Conservation (phyloP, 805 yeast species). For the Candida peoriensis region DNA sequence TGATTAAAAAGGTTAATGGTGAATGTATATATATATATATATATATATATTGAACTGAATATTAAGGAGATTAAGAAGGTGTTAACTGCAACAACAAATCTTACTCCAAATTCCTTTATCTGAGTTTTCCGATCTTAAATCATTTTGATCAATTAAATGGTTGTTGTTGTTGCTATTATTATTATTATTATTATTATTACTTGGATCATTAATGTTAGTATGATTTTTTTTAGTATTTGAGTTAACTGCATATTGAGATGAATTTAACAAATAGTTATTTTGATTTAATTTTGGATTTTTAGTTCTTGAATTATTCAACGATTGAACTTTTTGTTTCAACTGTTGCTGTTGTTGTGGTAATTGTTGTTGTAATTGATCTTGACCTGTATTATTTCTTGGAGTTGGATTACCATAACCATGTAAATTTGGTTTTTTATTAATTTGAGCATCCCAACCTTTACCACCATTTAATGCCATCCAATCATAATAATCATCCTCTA, state of each 20-base stretch:
- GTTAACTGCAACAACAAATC: slow-evolving; percentile 21
- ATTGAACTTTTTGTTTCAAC: slow-evolving; percentile 24
- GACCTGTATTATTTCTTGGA: slow-evolving; percentile 37
- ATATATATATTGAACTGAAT: no score
- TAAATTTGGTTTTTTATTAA: slow-evolving; percentile 86
- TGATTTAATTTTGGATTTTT: slow-evolving; percentile 23
- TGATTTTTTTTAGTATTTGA: no score
- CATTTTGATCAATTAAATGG: slow-evolving; percentile 24
- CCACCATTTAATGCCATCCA: slow-evolving; percentile 98
- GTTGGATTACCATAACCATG: slow-evolving; percentile 97
- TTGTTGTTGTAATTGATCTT: slow-evolving; percentile 22
- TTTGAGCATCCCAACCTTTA: slow-evolving; percentile 89
- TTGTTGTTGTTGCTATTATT: no score
- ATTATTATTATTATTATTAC: slow-evolving; percentile 20
- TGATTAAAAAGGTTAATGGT: no score
- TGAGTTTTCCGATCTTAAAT: slow-evolving; percentile 16
- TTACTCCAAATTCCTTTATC: slow-evolving; percentile 24
- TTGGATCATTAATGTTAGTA: slow-evolving; percentile 21
- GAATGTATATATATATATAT: no score
- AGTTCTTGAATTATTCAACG: slow-evolving; percentile 23
- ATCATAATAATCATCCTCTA: slow-evolving; percentile 87
- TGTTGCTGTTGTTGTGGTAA: slow-evolving; percentile 20
- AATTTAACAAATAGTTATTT: slow-evolving; percentile 21
- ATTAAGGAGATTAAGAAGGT: no score
- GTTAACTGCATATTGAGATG: slow-evolving; percentile 23